Conservation (phyloP, 805 yeast species). For the Candida khao-thaluensis region DNA sequence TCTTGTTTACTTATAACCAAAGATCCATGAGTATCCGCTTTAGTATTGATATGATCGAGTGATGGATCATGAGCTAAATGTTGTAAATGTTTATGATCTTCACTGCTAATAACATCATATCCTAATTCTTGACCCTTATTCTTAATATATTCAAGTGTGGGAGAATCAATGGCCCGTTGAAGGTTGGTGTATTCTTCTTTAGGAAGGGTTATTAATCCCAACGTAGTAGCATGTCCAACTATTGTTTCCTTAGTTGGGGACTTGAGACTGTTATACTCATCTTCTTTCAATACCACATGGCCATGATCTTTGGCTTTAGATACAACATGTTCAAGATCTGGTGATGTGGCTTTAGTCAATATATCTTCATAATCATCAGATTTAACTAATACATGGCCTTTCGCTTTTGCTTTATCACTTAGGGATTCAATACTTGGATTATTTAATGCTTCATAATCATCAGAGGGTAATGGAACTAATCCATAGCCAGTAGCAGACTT, state of each 20-base stretch:
- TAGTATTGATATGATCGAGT: constrained; percentile 8
- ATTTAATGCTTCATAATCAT: constrained; percentile 12
- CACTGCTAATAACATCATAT: constrained; percentile 17
- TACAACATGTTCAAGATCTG: constrained; percentile 18
- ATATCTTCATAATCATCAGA: constrained; percentile 22
- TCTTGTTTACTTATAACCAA: constrained; percentile 1
- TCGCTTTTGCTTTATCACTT: constrained; percentile 20
- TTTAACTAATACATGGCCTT: constrained; percentile 18
- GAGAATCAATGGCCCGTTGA: background rate
- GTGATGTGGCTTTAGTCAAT: constrained; percentile 15
- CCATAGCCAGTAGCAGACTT: constrained; percentile 11
- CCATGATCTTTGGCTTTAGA: constrained; percentile 6
- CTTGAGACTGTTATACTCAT: constrained; percentile 14
- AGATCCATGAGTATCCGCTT: constrained; percentile 2
- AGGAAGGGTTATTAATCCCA: background rate
- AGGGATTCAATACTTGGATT: constrained; percentile 32
- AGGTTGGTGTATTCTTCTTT: background rate
- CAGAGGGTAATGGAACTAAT: constrained; percentile 10
- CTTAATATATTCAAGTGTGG: background rate
- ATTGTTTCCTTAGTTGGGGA: constrained; percentile 9
- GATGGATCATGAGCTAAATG: constrained; percentile 8
- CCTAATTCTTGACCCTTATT: constrained; percentile 16
- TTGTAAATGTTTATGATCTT: constrained; percentile 13
- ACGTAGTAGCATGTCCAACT: background rate
- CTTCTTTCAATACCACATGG: constrained; percentile 9